Evolutionary conservation across 352 stramenopile genomes (phyloP), one percentile per base, ranked within the genome.

Genomic region (Globisporangium carolinianum): DNA sequence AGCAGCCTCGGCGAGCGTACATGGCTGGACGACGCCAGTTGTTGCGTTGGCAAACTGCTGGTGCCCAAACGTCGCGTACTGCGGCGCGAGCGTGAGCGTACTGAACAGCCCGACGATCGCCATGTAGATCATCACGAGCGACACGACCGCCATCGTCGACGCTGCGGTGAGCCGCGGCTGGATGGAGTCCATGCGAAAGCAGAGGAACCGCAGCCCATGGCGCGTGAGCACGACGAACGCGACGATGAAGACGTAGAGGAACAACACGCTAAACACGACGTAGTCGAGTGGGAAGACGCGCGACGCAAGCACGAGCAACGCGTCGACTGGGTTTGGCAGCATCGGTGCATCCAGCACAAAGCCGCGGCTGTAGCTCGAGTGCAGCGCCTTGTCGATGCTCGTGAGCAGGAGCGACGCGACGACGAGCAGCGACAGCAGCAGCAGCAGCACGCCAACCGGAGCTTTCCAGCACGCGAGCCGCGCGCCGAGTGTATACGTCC

Each of bases 41-140:
- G 35, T 15, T 1, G 60, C 61, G 47, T 89, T 69, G 6, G 57
- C 68, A 58, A 81, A 95, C 61, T 66, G 73, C 61, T 95, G 85
- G 55, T 92, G 80, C 7, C 85, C 85, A 51, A 95, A 95, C 1
- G 83, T 92, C 15, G 83, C 71, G 62, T 95, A 95, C 59, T 95
- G 85, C 35, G 85, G 85, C 10, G 85, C 83, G 43, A 95, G 61
- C 15, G 85, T 91, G 38, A 91, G 82, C 51, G 89, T 62, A 42
- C 76, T 83, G 55, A 95, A 94, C 36, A 95, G 78, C 12, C 78
- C 79, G 18, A 93, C 73, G 59, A 94, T 86, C 38, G 82, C 73
- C 58, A 94, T 72, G 67, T 93, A 85, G 73, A 91, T 83, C 47
- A 93, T 61, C 49, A 89, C 78, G 11, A 93, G 77, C 35, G 85